Evolutionary conservation across 1,284 basidiomycete genomes (phyloP), one percentile per base, ranked within the genome.

Genomic region (Cryptococcus sp.): DNA sequence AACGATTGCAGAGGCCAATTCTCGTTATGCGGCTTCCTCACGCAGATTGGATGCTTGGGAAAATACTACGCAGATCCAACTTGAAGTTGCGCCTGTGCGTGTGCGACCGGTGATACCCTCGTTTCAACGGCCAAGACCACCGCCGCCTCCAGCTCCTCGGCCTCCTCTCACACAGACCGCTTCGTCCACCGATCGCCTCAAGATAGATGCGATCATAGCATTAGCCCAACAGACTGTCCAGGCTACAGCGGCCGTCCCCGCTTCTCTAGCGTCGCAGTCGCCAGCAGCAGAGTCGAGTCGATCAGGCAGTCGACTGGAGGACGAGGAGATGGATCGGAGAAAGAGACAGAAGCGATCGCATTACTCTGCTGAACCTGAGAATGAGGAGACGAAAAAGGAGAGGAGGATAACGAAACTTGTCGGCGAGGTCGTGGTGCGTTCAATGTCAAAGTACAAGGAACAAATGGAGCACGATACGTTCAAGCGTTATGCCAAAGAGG

Each of bases 401-500:
- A 93, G 91, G 82, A 80, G 85, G 65, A 76, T 97, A 62, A 77
- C 87, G 65, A 92, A 91, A 75, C 82, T 97, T 22, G 86, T 99
- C 8, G 89, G 93, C 22, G 86, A 87, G 16, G 84, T 96, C 2
- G 94, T 98, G 29, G 95, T 99, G 41, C 88, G 87, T 73, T 86
- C 83, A 59, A 92, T 98, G 90, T 90, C 88, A 52, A 95, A 93
- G 79, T 87, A 96, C 75, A 84, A 87, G 64, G 83, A 88, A 56
- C 80, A 86, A 57, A 84, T 98, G 78, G 88, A 91, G 55, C 84
- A 86, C 55, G 93, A 96, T 5, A 79, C 83, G 52, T 98, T 99
- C 83, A 99, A 99, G 83, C 88, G 88, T 71, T 87, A 96, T 72
- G 95, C 96, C 6, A 93, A 93, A 73, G 92, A 98, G 84, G 93